Base-by-base conservation (phyloP, 2,329 filamentous ascomycete genomes). In the Neofusicoccum cordaticola region DNA sequence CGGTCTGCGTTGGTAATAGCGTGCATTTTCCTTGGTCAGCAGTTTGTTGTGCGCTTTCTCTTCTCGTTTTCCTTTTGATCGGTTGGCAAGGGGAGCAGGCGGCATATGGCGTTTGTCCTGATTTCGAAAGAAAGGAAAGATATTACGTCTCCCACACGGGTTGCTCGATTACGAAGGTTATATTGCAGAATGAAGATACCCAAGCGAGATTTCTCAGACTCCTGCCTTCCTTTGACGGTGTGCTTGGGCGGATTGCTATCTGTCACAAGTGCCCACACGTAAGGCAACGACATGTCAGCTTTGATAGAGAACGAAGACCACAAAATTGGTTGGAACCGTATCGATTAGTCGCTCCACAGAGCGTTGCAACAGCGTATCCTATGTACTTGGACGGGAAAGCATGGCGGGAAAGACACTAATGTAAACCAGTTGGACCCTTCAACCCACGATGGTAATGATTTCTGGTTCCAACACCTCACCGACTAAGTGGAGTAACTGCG, bases 111-210 rank as follows among this genome's bases (percentile, higher is more conserved):
- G 39, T 44, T 47, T 34, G 15, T 37, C 42, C 42, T 34, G 12
- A 7, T 60, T 60, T 37, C 41, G 56, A 60, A 47, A 60, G 56
- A 60, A 45, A 34, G n/a, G 22, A 47, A 47, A 60, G 56, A 60
- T 15, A 47, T 48, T 17, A 60, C 41, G 56, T 60, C 56, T n/a
- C 56, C 56, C 56, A 60, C 56, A n/a, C 56, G 56, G 56, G 53
- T 35, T 45, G 41, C 53, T 58, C 31, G 31, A 58, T 58, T 31
- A 45, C 53, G 53, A 45, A 58, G 6, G 27, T 51, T 11, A 35
- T 22, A 51, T 52, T 22, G n/a, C 31, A 39, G 34, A 37, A 52
- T 37, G 17, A 52, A 52, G 50, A 52, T 52, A 52, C 50, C 50
- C 50, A 37, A 52, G 19, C 31, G 31, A 39, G 41, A 37, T 39